Evolutionary conservation across 2,329 filamentous ascomycete genomes (phyloP), one percentile per base, ranked within the genome.

Genomic region (Penicillium sp.): DNA sequence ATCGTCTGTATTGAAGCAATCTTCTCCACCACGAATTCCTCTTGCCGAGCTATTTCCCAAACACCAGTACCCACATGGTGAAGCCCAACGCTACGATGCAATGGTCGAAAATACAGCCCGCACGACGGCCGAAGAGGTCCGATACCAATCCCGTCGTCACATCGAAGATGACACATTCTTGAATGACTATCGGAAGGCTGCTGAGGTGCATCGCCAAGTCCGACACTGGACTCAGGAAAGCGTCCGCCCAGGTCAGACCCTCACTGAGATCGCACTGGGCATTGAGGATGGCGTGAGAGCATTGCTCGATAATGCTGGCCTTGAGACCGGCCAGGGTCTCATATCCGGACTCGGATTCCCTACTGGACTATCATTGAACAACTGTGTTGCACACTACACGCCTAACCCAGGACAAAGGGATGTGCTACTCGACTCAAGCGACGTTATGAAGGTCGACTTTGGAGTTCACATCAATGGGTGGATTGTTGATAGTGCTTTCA

Each of bases 361-460:
- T 0, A 80, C 77, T 4, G 79, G 79, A 0, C 57, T 81, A 22
- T 75, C 71, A 49, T 58, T 81, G 46, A 80, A 81, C 55, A 72
- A 80, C 55, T 67, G 72, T 33, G 77, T 73, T 11, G 79, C 79
- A 8, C 79, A 81, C 63, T 81, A 72, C 59, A 80, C 77, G 1
- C 79, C 79, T 8, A 81, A 80, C 56, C 73, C 79, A 1, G 77
- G 78, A 2, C 72, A 78, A 62, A 85, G 83, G 69, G 88, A 89
- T 67, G 80, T 86, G 25, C 72, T 90, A 29, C 74, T 93, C 51
- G 76, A 87, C 64, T 68, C 84, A 53, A 79, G 82, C 54, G 88
- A 95, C 65, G 87, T 95, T 31, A 80, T 91, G 78, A 91, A 89
- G 70, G 83, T 91, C 7, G 87, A 91, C 62, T 87, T 90, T 61